These are phyloP conservation scores for Marasmius fiardii DNA, from an alignment of 1,284 basidiomycete genomes.

Conservation along the genomic window DNA sequence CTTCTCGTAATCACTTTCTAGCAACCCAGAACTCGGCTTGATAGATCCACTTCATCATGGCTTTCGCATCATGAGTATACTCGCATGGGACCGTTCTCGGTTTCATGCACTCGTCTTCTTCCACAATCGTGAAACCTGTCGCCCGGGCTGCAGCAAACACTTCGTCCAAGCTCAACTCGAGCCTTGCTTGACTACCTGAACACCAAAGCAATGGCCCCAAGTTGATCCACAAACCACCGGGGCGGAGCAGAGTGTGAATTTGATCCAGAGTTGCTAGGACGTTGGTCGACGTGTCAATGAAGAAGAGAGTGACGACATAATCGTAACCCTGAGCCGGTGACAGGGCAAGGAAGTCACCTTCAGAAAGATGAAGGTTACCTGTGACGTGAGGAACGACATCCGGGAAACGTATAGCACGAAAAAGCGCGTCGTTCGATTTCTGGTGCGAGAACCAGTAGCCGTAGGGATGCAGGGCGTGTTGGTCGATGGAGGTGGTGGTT, in stretches of 20 bases:
- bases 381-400: conserved; percentile 52
- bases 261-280: conserved; percentile 50
- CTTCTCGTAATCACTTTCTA: conserved; percentile 26
- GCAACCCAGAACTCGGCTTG: conserved; percentile 66
- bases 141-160: conserved; percentile 44
- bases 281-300: conserved; percentile 67
- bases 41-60: conserved; percentile 69
- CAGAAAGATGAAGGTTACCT: conserved; percentile 37
- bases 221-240: conserved; percentile 66
- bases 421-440: conserved; percentile 42
- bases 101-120: conserved; percentile 20
- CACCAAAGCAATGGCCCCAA: conserved; percentile 66
- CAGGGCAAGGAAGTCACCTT: conserved; percentile 52
- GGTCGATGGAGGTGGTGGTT: conserved; percentile 34
- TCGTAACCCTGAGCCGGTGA: conserved; percentile 38
- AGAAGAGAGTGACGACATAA: conserved; percentile 63
- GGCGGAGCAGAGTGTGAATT: conserved; percentile 48
- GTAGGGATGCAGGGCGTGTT: conserved; percentile 56
- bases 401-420: conserved; percentile 53
- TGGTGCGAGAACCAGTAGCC: conserved; percentile 71
- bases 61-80: conserved; percentile 57
- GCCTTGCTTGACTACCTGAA: conserved; percentile 45
- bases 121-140: conserved; percentile 46
- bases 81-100: conserved; percentile 50
- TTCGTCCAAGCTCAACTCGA: conserved; percentile 64